Percentiles rank a stretch among this genome's conserved stretches.
These are phyloP conservation scores for Orobanche coerulescens DNA, from an alignment of 257 asterid genomes.

Conservation along the genomic window DNA sequence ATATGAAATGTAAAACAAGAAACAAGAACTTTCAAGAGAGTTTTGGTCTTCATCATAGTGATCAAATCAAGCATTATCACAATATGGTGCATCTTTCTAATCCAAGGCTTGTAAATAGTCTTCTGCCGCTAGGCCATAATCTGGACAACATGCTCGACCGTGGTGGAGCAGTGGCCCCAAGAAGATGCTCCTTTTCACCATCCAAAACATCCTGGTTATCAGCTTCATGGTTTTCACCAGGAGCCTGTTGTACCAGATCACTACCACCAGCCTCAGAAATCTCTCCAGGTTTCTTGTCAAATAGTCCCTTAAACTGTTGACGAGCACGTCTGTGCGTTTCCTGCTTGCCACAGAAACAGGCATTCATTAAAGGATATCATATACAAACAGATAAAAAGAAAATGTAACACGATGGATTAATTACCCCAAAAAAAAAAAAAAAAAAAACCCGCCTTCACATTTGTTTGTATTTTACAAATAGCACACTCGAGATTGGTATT, in stretches of 20 bases:
- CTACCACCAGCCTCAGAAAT: constrained; percentile 51
- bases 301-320: constrained; percentile 77
- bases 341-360: constrained; percentile 31
- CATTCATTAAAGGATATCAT: background rate
- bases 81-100: constrained; percentile 69
- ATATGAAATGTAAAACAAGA: background rate
- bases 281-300: constrained; percentile 97
- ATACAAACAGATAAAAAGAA: too few species aligned
- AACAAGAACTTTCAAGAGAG: background rate
- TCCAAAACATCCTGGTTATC: constrained; percentile 32
- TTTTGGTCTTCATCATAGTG: background rate
- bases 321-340: constrained; percentile 63
- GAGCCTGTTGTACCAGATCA: constrained; percentile 28
- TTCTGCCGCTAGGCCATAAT: constrained; percentile 51
- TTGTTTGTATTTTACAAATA: background rate
- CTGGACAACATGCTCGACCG: constrained; percentile 44
- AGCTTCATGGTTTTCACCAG: constrained; percentile 27
- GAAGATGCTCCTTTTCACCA: constrained; percentile 39
- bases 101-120: constrained; percentile 48
- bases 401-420: too few species aligned
- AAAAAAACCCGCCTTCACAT: too few species aligned
- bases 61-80: constrained; percentile 27
- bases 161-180: constrained; percentile 44
- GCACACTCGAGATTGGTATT: background rate
- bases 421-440: too few species aligned